Conservation (phyloP, 1,139 yeast genomes). For the Yamadazyma dushanensis region DNA sequence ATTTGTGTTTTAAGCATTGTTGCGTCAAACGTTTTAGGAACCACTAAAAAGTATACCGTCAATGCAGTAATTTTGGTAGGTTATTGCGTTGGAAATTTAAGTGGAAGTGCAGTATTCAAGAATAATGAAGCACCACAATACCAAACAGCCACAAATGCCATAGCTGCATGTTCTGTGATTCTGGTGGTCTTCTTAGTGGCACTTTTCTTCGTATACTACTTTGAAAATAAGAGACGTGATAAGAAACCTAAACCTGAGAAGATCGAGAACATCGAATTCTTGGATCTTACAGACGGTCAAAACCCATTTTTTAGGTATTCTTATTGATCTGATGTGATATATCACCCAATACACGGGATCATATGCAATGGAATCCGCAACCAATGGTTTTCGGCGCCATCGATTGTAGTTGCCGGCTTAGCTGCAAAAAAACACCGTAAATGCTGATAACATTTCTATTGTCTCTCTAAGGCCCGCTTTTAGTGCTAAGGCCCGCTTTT, state of each 20-base stretch:
- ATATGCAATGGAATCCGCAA: too few species aligned
- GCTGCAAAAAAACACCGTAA: too few species aligned
- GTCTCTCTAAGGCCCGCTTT: too few species aligned
- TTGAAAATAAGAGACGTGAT: constrained; percentile 31
- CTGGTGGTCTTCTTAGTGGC: constrained; percentile 21
- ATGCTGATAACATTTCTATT: too few species aligned
- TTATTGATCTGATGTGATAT: too few species aligned
- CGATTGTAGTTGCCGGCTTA: too few species aligned
- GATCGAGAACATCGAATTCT: constrained; percentile 53
- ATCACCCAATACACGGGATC: too few species aligned
- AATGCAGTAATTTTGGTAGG: constrained; percentile 62
- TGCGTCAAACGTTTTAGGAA: constrained; percentile 66
- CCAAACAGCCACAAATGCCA: constrained; percentile 42
- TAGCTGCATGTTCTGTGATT: constrained; percentile 32
- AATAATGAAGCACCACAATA: constrained; percentile 53
- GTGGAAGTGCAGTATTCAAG: constrained; percentile 71
- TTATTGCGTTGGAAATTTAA: constrained; percentile 65
- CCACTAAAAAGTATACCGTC: constrained; percentile 62
- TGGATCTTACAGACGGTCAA: constrained; percentile 66
- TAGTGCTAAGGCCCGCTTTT: too few species aligned
- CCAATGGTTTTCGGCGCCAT: too few species aligned
- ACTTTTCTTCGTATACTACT: constrained; percentile 29
- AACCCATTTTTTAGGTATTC: constrained; percentile 61
- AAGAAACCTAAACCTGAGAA: constrained; percentile 14
- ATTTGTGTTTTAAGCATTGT: constrained; percentile 50